phyloP scores from a whole-genome alignment of 2,329 filamentous ascomycete genomes.

The Fusarium annulatum region DNA sequence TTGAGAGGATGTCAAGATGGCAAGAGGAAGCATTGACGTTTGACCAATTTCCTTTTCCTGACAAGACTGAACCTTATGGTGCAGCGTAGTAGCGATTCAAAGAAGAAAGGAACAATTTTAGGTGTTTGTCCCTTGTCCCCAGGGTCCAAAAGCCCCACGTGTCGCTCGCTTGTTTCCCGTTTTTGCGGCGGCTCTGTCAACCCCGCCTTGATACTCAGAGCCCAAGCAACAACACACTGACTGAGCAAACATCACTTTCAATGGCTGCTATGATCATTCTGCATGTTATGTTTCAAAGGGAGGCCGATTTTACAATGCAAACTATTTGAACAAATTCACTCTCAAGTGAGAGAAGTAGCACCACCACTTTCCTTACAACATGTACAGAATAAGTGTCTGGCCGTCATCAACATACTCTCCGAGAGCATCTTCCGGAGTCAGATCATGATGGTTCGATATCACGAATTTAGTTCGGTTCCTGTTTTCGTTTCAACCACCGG shows the following conservation, averaged over 20 bases:
- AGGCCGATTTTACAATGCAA: no score
- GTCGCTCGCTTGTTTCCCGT: conserved; percentile 20
- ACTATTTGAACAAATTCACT: not conserved
- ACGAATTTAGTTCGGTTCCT: conserved; percentile 21
- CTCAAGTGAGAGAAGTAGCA: not conserved
- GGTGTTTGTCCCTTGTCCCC: conserved; percentile 9
- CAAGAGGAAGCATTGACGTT: not conserved
- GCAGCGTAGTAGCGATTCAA: not conserved
- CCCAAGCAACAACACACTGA: not conserved
- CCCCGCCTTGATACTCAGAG: not conserved
- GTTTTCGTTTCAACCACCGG: not conserved
- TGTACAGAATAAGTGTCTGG: no score
- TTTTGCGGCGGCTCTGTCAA: conserved; percentile 25
- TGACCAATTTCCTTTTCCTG: not conserved
- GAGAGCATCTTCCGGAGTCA: conserved; percentile 31
- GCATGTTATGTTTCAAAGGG: not conserved
- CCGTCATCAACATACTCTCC: not conserved
- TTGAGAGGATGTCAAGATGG: not conserved
- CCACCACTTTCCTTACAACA: not conserved
- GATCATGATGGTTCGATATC: conserved; percentile 45
- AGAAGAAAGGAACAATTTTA: not conserved
- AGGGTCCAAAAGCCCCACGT: conserved; percentile 35
- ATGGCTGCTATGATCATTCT: not conserved
- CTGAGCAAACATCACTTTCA: not conserved
- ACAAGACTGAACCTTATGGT: not conserved